Evolutionary conservation across 306 rosid species (phyloP), one percentile per base, ranked within the genome.

Genomic region (Dicorynia guianensis): DNA sequence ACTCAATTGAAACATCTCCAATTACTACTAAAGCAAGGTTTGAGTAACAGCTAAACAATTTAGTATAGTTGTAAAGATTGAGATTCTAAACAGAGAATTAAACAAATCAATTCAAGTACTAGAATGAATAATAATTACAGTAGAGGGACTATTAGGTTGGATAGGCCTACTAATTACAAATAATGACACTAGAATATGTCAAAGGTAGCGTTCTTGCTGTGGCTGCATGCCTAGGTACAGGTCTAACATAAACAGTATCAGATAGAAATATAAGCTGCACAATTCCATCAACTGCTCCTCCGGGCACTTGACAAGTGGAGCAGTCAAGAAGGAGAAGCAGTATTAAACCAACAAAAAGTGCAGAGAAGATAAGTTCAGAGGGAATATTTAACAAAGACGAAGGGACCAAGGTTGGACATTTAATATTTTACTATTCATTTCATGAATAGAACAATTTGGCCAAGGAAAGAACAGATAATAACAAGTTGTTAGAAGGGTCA

Each of bases 161-260:
- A 76, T 39, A 63, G 44, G 46, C 18, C 19, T 19, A 14, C 54
- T 44, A 38, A 59, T 4, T 54, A 19, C 2, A 1, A 6, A 40
- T 40, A 40, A 65, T 11, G 52, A 60, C 14, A 56, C 60, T 3
- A 25, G 20, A 55, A 30, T 14, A 46, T 14, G 59, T 67, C 10
- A 57, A 63, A 43, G 72, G 15, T 39, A 15, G 63, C 66, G 61
- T 34, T 50, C 17, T 17, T 17, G 17, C 18, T 53, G 71, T 47
- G 48, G 69, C 72, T 57, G 74, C 61, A 65, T 43, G 47, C 10
- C 43, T 4, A 70, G 59, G 14, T 57, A 30, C 34, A 36, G 6
- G 12, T 65, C 44, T 0, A 62, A 53, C 47, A 63, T 19, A 43
- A 25, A 25, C 30, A 25, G 30, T 25, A 25, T 25, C 30, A 25